Evolutionary conservation across 345 rosid genomes (phyloP), one percentile per base, ranked within the genome.

Genomic region (Passiflora organensis): DNA sequence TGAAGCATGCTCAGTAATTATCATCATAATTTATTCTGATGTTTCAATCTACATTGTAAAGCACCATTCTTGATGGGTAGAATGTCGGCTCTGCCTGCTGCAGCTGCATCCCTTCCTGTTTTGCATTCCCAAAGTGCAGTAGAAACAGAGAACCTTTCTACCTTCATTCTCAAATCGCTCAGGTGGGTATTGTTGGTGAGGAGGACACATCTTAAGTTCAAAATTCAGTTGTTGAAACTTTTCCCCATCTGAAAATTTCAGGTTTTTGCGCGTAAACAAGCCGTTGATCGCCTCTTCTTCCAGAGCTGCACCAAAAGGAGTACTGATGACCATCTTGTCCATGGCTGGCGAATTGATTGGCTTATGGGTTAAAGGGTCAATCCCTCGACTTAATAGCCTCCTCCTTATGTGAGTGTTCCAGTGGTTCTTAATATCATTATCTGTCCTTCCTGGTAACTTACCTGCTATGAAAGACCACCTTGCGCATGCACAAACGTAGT

Each of bases 401-500:
- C 66, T 62, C 43, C 54, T 58, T 25, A 70, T 51, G 24, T 63
- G 67, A 2, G 69, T 66, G 32, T 63, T 66, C 72, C 79, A 66
- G 47, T 67, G 63, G 34, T 70, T 75, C 57, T 71, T 70, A 22
- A 70, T 66, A 55, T 75, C 74, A 25, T 70, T 59, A 43, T 63
- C 75, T 8, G 70, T 70, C 55, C 70, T 62, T 37, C 79, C 75
- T 4, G 75, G 79, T 21, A 70, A 32, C 23, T 55, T 60, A 12
- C 67, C 51, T 5, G 72, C 79, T 49, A 70, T 70, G 4, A 63
- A 47, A 53, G 79, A 66, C 79, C 75, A 75, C 41, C 79, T 74
- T 38, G n/a, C 23, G 13, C 44, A 17, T 23, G 25, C 6, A 14
- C 20, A 12, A 37, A 32, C 34, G 8, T 8, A 28, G 5, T 2